These are phyloP conservation scores for Daldinia sp. DNA, from an alignment of 2,329 filamentous ascomycete species.

Conservation along the genomic window DNA sequence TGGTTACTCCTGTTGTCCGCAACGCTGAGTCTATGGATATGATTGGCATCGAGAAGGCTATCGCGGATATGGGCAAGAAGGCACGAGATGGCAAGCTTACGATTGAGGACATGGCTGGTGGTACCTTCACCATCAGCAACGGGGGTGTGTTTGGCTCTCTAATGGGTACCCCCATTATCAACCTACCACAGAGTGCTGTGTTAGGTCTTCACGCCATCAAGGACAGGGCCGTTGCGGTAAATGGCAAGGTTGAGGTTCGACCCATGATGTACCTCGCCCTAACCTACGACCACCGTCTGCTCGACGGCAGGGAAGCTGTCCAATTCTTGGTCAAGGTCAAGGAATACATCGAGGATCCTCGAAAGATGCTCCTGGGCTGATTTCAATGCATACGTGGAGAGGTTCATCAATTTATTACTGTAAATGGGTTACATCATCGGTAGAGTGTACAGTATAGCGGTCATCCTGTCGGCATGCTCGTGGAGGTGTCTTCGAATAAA, in stretches of 20 bases:
- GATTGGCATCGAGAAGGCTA: conserved; percentile 87
- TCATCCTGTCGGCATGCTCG: conserved; percentile 10
- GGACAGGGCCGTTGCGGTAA: conserved; percentile 87
- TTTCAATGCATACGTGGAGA: conserved; percentile 1
- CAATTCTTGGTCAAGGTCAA: conserved; percentile 98
- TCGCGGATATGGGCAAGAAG: conserved; percentile 97
- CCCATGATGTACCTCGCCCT: conserved; percentile 99
- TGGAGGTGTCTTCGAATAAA: conserved; percentile 26
- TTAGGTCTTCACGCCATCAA: conserved; percentile 97
- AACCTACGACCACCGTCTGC: conserved; percentile 95
- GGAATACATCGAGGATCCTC: conserved; percentile 95
- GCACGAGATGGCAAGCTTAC: conserved; percentile 96
- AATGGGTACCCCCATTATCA: conserved; percentile 99
- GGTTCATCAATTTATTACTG: conserved; percentile 15
- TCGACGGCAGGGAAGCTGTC: conserved; percentile 95
- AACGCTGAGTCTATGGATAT: conserved; percentile 92
- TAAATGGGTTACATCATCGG: conserved; percentile 21
- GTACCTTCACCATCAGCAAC: conserved; percentile 98
- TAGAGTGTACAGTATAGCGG: conserved; percentile 42
- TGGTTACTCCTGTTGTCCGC: conserved; percentile 95
- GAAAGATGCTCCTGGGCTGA: conserved; percentile 80
- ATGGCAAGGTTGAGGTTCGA: conserved; percentile 93
- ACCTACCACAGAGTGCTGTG: conserved; percentile 91
- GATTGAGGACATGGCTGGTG: conserved; percentile 98
- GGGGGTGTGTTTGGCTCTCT: conserved; percentile 96